A percentile compares a stretch with the other conserved stretches of the same genome.
phyloP scores from a whole-genome alignment of 2,329 filamentous ascomycete genomes.

The Curvularia sp. region DNA sequence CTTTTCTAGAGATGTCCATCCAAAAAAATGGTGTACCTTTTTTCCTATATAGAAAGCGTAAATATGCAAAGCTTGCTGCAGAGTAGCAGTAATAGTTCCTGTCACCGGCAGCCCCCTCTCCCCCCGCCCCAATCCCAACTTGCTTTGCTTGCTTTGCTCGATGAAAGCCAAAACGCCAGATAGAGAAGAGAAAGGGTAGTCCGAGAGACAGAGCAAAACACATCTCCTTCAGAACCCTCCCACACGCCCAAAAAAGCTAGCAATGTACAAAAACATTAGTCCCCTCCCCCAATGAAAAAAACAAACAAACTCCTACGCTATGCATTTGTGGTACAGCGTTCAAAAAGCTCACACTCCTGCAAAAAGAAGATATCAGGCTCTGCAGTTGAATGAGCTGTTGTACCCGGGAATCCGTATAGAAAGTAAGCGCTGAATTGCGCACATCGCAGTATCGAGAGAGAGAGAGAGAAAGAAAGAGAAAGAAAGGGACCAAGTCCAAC shows the following conservation, averaged over 20 bases:
- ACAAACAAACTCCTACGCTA: conserved; percentile 44
- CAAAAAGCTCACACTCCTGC: conserved; percentile 2
- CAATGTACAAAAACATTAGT: conserved; percentile 24
- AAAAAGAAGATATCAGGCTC: not conserved
- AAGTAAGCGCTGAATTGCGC: conserved; percentile 1
- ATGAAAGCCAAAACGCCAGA: not conserved
- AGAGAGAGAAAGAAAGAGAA: not conserved
- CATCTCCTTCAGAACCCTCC: conserved; percentile 11
- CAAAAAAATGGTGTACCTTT: not conserved
- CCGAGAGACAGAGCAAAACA: not conserved
- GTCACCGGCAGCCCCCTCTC: not conserved
- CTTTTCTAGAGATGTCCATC: not conserved
- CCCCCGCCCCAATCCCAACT: not conserved
- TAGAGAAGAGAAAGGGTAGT: conserved; percentile 12
- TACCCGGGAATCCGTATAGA: not conserved
- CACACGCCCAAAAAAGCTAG: conserved; percentile 23
- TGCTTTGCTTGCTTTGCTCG: not conserved
- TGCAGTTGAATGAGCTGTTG: not conserved
- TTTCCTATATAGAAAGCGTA: not conserved
- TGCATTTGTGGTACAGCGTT: conserved; percentile 38
- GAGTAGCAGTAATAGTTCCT: not conserved
- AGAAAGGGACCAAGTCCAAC: not conserved
- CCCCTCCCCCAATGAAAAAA: not conserved
- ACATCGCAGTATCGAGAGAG: conserved; percentile 8
- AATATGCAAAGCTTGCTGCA: not conserved